Evolutionary conservation across 2,329 filamentous ascomycete species (phyloP), one percentile per base, ranked within the genome.

Genomic region (Claviceps humidiphila): DNA sequence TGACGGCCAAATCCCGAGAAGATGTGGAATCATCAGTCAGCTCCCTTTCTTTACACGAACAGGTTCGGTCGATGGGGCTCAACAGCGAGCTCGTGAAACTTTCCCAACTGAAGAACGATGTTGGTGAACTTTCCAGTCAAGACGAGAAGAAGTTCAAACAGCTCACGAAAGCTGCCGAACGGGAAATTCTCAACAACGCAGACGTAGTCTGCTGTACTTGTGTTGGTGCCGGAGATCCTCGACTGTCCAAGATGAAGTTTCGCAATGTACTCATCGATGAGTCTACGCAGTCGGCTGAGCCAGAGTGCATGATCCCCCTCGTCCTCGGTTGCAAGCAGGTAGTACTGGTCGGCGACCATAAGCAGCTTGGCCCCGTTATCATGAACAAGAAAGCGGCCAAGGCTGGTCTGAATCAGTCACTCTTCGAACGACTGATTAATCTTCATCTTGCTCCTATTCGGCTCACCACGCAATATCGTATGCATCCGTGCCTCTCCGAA

Each of bases 361-460:
- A 97, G 69, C 93, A 98, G 67, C 81, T 98, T 58, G 93, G 93
- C 0, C 93, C 93, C 1, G 93, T 98, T 61, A 97, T 98, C 65
- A 98, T 98, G 91, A 98, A 98, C 77, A 98, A 98, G 78, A 97
- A 97, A 71, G 93, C 93, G 14, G 93, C 93, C 56, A 97, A 97
- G 71, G 93, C 93, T 52, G 93, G 93, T 55, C 76, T 98, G 16
- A 96, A 97, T 70, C 93, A 97, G 68, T 97, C 91, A n/a, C 76
- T 98, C 9, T 98, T 98, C 63, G 93, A 98, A 72, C 89, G 93
- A 61, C 77, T 98, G 49, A 90, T 97, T 60, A 89, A 91, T 62
- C 78, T 97, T n/a, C 85, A 86, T 45, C 85, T 89, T 61, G 83
- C 85, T 41, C 93, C 93, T 7, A 96, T 96, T 59, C 87, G 91